Evolutionary conservation across 192 early-diverging fungal species (phyloP), one percentile per base, ranked within the genome.

Genomic region (Glomus cerebriforme): DNA sequence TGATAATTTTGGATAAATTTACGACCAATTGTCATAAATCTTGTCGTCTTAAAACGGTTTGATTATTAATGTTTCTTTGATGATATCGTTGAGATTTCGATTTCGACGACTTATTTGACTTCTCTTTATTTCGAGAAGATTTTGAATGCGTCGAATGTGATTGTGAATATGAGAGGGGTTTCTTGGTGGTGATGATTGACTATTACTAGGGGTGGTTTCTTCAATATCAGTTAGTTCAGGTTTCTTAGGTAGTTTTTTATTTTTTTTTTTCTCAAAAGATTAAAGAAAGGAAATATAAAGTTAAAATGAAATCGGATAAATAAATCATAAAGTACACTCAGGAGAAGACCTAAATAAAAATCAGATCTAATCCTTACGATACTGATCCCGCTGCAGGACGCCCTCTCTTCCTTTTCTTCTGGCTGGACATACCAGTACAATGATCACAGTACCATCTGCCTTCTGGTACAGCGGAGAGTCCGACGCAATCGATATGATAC

Each of bases 371-470:
- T 54, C 49, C 17, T 54, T 54, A 54, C 49, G 49, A 54, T 54
- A 54, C 49, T 54, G 49, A 6, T 54, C 49, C 49, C 22, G 49
- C 77, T 69, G 62, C 54, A 32, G 77, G 77, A 5, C 77, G 77
- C 13, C 77, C 77, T n/a, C 77, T 39, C 26, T 78, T 78, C 10
- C 77, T 45, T 59, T 78, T 78, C 31, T 69, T 68, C 7, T 59
- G 65, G 7, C 29, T 69, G 8, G 17, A 24, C 19, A 22, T 64
- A 31, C 63, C 45, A 31, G 47, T 60, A 59, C 77, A 78, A 37
- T 26, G n/a, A 12, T 78, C 66, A 35, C 77, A 78, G 31, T 39
- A 78, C 77, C 77, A 78, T 45, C 63, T 67, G 27, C 77, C 77
- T 32, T 78, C 59, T n/a, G 77, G 77, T 6, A 78, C 77, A 29